Evolutionary conservation across 139 green algal genomes (phyloP), one percentile per base, ranked within the genome.

Genomic region (Chlorella sp.): DNA sequence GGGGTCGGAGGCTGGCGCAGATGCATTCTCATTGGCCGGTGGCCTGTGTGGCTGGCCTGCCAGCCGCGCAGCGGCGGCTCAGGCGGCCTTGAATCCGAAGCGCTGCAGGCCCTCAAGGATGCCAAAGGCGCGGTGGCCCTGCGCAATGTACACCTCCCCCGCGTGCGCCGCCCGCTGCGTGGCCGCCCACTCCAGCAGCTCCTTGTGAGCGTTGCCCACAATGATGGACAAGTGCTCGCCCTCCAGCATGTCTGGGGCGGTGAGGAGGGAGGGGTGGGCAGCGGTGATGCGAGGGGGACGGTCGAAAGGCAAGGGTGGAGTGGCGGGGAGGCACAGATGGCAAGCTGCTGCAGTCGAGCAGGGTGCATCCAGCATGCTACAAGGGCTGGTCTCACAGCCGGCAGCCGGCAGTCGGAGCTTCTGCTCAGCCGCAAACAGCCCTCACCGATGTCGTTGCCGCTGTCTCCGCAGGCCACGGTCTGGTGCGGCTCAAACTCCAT

Each of bases 191-290:
- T 86, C 48, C 62, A 91, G 34, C 76, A 96, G 81, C 75, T 96
- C 95, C 2, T 88, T 88, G 89, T 97, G 93, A 32, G 94, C 94
- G 84, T 98, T 98, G 75, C 94, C 94, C 22, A 84, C 78, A 16
- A 78, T 68, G 70, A 56, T 76, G 54, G 54, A 84, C 24, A 82
- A 83, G 78, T 94, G 94, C 34, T 75, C 64, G 9, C 91, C 92
- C 51, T 62, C 78, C 26, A 95, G 81, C 90, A 89, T 85, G 72
- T 78, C 72, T 73, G n/a, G 7, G 28, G 65, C 34, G 14, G 32
- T 0, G 9, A 26, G 51, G 51, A 3, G 22, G 51, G 16, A 3
- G 9, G 51, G 51, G 51, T 26, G 51, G 14, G 46, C 8, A 54
- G 46, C 46, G 13, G 64, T 14, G 1, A 7, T 28, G 64, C 32